These are phyloP conservation scores for Penicillium turbatum DNA, from an alignment of 495 filamentous ascomycete genomes.

Conservation along the genomic window DNA sequence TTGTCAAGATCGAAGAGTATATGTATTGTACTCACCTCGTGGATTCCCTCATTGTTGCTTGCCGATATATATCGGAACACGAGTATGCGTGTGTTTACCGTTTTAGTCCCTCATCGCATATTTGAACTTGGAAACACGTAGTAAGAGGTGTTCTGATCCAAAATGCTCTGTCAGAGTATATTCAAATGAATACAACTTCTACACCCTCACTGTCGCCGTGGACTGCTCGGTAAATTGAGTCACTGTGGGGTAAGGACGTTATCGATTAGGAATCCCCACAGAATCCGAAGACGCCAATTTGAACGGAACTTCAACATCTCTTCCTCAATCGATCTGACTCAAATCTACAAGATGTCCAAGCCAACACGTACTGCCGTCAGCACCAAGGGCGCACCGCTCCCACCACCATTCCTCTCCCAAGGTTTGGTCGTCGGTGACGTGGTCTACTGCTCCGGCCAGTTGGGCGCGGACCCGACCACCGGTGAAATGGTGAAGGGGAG, in stretches of 20 bases:
- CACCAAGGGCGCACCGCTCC: slow-evolving; percentile 35
- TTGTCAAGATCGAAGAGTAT: too few species aligned
- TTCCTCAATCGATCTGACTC: neutral
- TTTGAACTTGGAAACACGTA: too few species aligned
- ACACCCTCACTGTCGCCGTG: neutral
- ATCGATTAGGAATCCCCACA: slow-evolving; percentile 9
- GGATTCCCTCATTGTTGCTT: too few species aligned
- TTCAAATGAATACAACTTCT: neutral
- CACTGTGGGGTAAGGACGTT: slow-evolving; percentile 5
- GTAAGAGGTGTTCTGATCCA: too few species aligned
- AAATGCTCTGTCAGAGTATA: too few species aligned
- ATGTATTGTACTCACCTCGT: too few species aligned
- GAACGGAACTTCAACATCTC: neutral
- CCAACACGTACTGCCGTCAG: slow-evolving; percentile 26
- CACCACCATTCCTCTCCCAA: slow-evolving; percentile 43
- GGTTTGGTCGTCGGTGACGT: slow-evolving; percentile 41
- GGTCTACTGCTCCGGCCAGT: slow-evolving; percentile 44
- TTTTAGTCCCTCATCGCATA: too few species aligned
- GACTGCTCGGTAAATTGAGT: neutral
- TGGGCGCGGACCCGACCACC: slow-evolving; percentile 50
- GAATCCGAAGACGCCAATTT: neutral
- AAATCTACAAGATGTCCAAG: slow-evolving; percentile 12
- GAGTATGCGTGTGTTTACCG: too few species aligned
- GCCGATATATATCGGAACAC: too few species aligned
- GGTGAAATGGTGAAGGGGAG: slow-evolving; percentile 47